Conservation (phyloP, 176 grass and related monocot species). For the Phragmites australis region DNA sequence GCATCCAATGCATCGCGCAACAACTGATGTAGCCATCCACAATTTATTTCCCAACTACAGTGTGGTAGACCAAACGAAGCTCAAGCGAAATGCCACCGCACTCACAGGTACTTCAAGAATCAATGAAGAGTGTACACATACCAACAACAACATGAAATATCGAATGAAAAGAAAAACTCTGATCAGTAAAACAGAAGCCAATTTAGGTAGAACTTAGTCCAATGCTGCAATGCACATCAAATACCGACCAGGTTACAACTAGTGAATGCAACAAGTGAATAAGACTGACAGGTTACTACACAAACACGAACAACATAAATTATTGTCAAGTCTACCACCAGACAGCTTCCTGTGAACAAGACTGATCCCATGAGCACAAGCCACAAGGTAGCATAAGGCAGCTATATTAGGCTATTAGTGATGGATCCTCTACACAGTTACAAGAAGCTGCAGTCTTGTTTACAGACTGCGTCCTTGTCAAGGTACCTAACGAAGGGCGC, state of each 20-base stretch:
- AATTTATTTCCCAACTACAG: conserved; percentile 43
- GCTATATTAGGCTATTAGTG: conserved; percentile 23
- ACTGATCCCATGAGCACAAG: conserved; percentile 13
- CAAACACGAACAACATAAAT: conserved; percentile 23
- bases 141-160: conserved; percentile 10
- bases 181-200: neutral
- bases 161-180: neutral
- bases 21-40: conserved; percentile 30
- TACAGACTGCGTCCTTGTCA: conserved; percentile 46
- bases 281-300: conserved; percentile 34
- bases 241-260: conserved; percentile 11
- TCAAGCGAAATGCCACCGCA: conserved; percentile 31
- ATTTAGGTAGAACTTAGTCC: conserved; percentile 27
- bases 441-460: conserved; percentile 41
- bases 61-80: conserved; percentile 15
- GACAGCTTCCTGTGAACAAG: conserved; percentile 18
- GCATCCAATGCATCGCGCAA: conserved; percentile 54
- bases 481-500: conserved; percentile 2
- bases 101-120: conserved; percentile 26
- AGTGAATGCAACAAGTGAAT: conserved; percentile 22
- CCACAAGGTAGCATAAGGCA: conserved; percentile 14
- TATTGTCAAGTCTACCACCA: conserved; percentile 21
- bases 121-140: conserved; percentile 26
- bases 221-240: conserved; percentile 27
- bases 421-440: conserved; percentile 18